A percentile compares a stretch with the other conserved stretches of the same genome.
Conservation (phyloP, 192 early-diverging fungal genomes). For the Jimgerdemannia flammicorona region DNA sequence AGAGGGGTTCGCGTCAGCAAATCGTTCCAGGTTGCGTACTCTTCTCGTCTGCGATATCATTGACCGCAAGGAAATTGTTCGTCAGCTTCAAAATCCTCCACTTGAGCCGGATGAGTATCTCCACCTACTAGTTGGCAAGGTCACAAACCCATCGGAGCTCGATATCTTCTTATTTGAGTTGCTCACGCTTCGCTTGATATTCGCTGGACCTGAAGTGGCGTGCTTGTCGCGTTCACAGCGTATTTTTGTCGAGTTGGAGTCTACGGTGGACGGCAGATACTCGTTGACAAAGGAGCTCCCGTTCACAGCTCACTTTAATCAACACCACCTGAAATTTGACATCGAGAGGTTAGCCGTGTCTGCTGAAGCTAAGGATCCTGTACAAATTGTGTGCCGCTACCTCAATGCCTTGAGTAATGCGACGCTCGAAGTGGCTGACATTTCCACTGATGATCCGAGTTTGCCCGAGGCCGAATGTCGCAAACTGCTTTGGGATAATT, state of each 20-base stretch:
- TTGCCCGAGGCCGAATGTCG: not conserved
- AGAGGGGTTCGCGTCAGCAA: not conserved
- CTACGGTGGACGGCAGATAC: not conserved
- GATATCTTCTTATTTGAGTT: slow-evolving; percentile 24
- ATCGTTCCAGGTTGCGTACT: not conserved
- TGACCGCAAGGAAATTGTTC: slow-evolving; percentile 1
- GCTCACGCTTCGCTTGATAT: slow-evolving; percentile 5
- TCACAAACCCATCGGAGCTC: slow-evolving; percentile 10
- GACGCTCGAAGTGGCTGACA: not conserved
- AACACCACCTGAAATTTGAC: not conserved
- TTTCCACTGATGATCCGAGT: not conserved
- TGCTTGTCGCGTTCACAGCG: slow-evolving; percentile 1
- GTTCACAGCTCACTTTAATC: not conserved
- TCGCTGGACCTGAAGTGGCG: not conserved
- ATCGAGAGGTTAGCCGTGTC: not conserved
- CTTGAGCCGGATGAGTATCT: slow-evolving; percentile 2
- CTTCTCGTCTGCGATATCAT: slow-evolving; percentile 18
- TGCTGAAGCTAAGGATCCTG: not conserved
- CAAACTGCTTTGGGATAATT: not conserved
- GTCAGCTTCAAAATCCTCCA: not conserved
- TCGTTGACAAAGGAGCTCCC: not conserved
- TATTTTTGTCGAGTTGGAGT: slow-evolving; percentile 15
- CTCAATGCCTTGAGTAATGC: not conserved
- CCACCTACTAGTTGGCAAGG: slow-evolving; percentile 11
- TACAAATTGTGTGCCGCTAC: no score